These are phyloP conservation scores for Gracilaria caudata DNA, from an alignment of 23 red algal species.

Conservation along the genomic window DNA sequence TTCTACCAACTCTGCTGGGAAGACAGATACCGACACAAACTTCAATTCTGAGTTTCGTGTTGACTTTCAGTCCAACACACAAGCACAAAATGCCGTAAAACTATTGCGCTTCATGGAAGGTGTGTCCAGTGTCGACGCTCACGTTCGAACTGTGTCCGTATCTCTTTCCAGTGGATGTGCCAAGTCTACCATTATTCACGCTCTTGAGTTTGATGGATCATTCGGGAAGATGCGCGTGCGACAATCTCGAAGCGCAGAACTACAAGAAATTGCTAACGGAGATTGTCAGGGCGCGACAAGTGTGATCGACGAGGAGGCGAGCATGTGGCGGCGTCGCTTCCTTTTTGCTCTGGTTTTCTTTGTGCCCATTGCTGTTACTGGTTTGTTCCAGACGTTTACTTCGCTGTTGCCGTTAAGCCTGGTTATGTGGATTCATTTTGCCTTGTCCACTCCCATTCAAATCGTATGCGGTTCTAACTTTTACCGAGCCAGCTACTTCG, in stretches of 20 bases:
- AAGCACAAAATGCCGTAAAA: constrained; percentile 61
- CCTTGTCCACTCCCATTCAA: constrained; percentile 88
- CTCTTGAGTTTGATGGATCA: constrained; percentile 47
- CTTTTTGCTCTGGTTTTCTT: constrained; percentile 79
- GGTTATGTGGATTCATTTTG: constrained; percentile 67
- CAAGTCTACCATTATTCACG: constrained; percentile 49
- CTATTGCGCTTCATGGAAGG: constrained; percentile 47
- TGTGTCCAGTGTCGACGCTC: constrained; percentile 10
- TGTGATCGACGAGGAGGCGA: constrained; percentile 67
- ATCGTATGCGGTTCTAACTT: constrained; percentile 84
- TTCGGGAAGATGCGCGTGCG: constrained; percentile 62
- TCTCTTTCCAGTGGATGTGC: neutral
- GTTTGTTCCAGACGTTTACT: constrained; percentile 47
- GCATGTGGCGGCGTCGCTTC: constrained; percentile 67
- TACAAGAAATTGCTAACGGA: constrained; percentile 14
- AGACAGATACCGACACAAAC: neutral
- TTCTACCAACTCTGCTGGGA: neutral
- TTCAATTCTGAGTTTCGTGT: constrained; percentile 8
- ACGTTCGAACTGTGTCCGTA: constrained; percentile 19
- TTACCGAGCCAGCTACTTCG: constrained; percentile 91
- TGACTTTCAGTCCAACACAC: constrained; percentile 37
- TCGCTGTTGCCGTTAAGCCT: constrained; percentile 8
- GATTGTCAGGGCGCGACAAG: constrained; percentile 55
- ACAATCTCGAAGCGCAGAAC: constrained; percentile 38
- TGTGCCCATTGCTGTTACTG: constrained; percentile 69